Evolutionary conservation across 2,329 filamentous ascomycete genomes (phyloP).

Genomic region (Aureobasidium namibiae): DNA sequence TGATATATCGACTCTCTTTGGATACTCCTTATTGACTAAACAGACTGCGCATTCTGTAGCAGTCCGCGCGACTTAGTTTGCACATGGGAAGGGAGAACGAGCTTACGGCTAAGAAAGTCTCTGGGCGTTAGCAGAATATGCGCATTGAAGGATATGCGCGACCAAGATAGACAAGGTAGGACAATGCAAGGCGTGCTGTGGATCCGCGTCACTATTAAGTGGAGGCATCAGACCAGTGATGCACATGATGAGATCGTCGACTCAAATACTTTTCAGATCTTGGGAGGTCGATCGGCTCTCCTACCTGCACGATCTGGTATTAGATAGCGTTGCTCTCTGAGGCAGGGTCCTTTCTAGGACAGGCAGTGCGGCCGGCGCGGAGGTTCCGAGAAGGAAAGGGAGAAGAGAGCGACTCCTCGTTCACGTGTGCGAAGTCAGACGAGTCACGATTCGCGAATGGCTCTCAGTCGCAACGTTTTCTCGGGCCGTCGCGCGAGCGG

Average conservation of each 20-base stretch:
- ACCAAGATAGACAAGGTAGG: constrained; percentile 3
- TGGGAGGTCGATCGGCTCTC: neutral
- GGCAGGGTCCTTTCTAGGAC: neutral
- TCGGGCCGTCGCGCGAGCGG: neutral
- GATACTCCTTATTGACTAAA: too few relatives aligned
- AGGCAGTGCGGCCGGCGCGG: neutral
- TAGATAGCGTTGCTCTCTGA: neutral
- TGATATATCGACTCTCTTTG: too few relatives aligned
- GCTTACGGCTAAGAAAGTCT: neutral
- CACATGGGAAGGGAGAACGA: too few relatives aligned
- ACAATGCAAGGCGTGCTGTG: neutral
- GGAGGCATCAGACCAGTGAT: neutral
- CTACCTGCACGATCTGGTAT: neutral
- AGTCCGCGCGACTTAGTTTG: too few relatives aligned
- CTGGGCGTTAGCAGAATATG: neutral
- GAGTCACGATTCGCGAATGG: neutral
- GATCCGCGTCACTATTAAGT: neutral
- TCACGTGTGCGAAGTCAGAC: neutral
- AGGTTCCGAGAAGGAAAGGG: neutral
- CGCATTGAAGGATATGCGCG: neutral
- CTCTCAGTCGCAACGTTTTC: neutral
- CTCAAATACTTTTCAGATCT: neutral
- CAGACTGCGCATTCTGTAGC: too few relatives aligned
- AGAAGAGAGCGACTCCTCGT: neutral
- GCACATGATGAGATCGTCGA: neutral